A percentile compares a stretch with the other conserved stretches of the same genome.
Evolutionary conservation across 441 rosid species (phyloP).

Genomic region (Pelargonium cotyledonis): DNA sequence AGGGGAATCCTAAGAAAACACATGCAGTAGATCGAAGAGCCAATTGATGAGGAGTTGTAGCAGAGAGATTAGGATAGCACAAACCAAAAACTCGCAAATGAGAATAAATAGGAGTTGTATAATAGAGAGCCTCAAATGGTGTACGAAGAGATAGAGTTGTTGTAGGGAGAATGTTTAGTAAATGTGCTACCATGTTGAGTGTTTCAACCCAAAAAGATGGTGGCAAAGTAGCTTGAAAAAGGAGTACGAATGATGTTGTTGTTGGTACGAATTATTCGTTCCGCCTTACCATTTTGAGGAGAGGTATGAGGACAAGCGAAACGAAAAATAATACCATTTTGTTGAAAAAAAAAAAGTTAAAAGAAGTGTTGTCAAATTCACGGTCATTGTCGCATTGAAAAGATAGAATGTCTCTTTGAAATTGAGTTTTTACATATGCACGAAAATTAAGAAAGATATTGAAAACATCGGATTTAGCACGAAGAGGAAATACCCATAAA

Average conservation of each 20-base stretch:
- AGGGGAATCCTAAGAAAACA: neutral
- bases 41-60: neutral
- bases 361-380: neutral
- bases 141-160: neutral
- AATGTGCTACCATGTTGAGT: neutral
- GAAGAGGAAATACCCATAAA: slow-evolving; percentile 9
- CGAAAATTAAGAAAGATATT: slow-evolving; percentile 9
- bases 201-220: neutral
- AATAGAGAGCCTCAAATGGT: neutral
- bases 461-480: slow-evolving; percentile 1
- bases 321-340: neutral
- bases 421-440: neutral
- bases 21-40: neutral
- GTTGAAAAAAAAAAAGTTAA: neutral
- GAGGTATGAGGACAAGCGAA: slow-evolving; percentile 11
- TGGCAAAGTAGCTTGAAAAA: neutral
- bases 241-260: neutral
- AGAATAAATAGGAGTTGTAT: neutral
- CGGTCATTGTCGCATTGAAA: neutral
- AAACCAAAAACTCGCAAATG: neutral
- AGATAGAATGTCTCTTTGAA: neutral
- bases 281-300: slow-evolving; percentile 15
- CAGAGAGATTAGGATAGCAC: neutral
- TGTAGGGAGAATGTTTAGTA: neutral
- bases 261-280: slow-evolving; percentile 5